phyloP scores from a whole-genome alignment of 2,329 filamentous ascomycete species.

The Lecanosticta acicola region DNA sequence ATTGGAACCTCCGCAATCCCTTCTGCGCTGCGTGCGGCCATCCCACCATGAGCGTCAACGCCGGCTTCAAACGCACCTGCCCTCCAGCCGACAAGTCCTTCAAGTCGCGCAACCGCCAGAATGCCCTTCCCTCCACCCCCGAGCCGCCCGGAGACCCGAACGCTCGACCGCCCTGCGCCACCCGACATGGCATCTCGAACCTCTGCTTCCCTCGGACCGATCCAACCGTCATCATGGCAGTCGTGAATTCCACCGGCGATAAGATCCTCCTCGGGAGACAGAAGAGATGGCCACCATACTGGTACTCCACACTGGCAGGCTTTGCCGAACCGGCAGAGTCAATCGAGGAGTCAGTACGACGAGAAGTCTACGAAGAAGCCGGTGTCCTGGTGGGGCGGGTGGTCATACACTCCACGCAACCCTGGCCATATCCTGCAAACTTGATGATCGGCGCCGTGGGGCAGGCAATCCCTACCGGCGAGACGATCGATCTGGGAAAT shows the following conservation, averaged over 20 bases:
- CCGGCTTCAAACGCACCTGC: conserved; percentile 74
- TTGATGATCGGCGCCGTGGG: conserved; percentile 65
- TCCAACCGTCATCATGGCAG: conserved; percentile 90
- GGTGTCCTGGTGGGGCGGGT: conserved; percentile 46
- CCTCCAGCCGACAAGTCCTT: conserved; percentile 60
- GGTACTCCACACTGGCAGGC: conserved; percentile 75
- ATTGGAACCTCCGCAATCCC: conserved; percentile 90
- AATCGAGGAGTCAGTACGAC: conserved; percentile 47
- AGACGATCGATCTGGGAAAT: conserved; percentile 75
- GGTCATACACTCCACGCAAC: conserved; percentile 48
- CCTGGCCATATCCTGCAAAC: conserved; percentile 51
- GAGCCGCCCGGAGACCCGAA: conserved; percentile 33
- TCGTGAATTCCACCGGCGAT: conserved; percentile 73
- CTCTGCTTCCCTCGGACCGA: conserved; percentile 88
- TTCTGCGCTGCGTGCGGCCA: conserved; percentile 89
- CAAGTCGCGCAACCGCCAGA: conserved; percentile 24
- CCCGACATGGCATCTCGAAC: conserved; percentile 81
- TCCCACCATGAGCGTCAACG: conserved; percentile 70
- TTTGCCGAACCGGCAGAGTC: conserved; percentile 49
- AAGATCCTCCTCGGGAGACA: conserved; percentile 78
- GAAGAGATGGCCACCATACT: conserved; percentile 74
- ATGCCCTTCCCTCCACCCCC: conserved; percentile 20
- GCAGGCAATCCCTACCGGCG: conserved; percentile 70
- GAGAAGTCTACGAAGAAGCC: conserved; percentile 49
- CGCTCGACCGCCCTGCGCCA: conserved; percentile 66